A percentile compares a stretch with the other conserved stretches of the same genome.
Conservation (phyloP, 495 filamentous ascomycete genomes). For the Lepidopterella palustris region DNA sequence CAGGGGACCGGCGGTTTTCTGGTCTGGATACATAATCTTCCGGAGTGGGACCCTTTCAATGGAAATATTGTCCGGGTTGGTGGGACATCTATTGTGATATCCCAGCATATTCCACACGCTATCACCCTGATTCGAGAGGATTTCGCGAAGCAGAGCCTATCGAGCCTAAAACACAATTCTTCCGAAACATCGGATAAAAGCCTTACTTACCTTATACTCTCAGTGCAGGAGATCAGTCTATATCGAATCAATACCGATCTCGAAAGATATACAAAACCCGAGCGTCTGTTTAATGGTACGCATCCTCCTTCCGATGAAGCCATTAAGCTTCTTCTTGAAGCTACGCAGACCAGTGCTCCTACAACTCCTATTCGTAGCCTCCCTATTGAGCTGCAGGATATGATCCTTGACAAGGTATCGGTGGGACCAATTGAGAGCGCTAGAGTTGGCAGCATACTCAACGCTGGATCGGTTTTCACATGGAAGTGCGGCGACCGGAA, state of each 20-base stretch:
- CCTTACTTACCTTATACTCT: conserved; percentile 27
- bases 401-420: conserved; percentile 24
- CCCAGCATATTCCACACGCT: conserved; percentile 16
- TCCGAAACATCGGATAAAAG: not conserved
- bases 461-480: conserved; percentile 18
- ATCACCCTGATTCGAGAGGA: conserved; percentile 19
- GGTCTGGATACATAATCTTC: conserved; percentile 19
- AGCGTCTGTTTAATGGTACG: conserved; percentile 19
- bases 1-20: conserved; percentile 14
- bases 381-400: conserved; percentile 25
- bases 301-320: conserved; percentile 23
- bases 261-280: conserved; percentile 19
- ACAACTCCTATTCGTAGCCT: conserved; percentile 16
- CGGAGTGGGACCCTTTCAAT: conserved; percentile 16
- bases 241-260: conserved; percentile 15
- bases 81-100: conserved; percentile 20
- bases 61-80: conserved; percentile 19
- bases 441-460: conserved; percentile 19
- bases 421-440: conserved; percentile 24
- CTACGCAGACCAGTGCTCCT: conserved; percentile 14
- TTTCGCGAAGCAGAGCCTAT: conserved; percentile 10
- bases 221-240: conserved; percentile 20
- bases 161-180: not conserved
- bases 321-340: conserved; percentile 22
- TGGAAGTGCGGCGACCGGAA: conserved; percentile 21